Conservation (phyloP, 164 flowering plant genomes). For the Magnolia kwangsiensis region DNA sequence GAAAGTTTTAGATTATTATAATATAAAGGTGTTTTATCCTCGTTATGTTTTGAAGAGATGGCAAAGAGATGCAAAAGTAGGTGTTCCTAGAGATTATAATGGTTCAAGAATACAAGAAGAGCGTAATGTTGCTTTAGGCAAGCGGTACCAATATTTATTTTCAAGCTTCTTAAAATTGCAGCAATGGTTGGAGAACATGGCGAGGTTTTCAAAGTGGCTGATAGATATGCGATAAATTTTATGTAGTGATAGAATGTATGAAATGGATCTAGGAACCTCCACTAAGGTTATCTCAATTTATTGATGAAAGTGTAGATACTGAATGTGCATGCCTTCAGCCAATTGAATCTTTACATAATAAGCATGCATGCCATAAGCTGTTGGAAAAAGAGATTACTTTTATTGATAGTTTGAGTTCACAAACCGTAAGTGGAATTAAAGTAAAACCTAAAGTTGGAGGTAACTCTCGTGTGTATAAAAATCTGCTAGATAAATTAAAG, state of each 20-base stretch:
- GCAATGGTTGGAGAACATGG: not conserved
- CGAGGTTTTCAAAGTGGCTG: not conserved
- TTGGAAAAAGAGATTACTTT: too few species aligned
- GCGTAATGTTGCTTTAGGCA: not conserved
- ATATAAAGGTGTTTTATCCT: conserved; percentile 9
- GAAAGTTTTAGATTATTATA: conserved; percentile 11
- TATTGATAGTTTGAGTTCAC: too few species aligned
- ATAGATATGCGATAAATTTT: not conserved
- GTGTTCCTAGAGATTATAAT: conserved; percentile 1
- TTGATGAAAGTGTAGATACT: too few species aligned
- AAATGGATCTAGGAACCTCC: too few species aligned
- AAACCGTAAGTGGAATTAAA: too few species aligned
- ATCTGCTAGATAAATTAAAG: too few species aligned
- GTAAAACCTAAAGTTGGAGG: too few species aligned
- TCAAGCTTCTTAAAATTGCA: not conserved
- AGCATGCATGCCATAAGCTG: too few species aligned
- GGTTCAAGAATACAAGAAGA: not conserved
- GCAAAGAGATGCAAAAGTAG: conserved; percentile 13
- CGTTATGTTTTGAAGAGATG: conserved; percentile 14
- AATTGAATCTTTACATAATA: too few species aligned
- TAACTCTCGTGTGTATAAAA: too few species aligned
- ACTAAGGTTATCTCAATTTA: too few species aligned
- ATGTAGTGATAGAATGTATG: not conserved
- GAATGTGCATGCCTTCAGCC: too few species aligned
- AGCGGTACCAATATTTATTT: not conserved